Evolutionary conservation across 225 moss, liverwort and hornwort species (phyloP).

Genomic region (Antitrichia curtipendula): DNA sequence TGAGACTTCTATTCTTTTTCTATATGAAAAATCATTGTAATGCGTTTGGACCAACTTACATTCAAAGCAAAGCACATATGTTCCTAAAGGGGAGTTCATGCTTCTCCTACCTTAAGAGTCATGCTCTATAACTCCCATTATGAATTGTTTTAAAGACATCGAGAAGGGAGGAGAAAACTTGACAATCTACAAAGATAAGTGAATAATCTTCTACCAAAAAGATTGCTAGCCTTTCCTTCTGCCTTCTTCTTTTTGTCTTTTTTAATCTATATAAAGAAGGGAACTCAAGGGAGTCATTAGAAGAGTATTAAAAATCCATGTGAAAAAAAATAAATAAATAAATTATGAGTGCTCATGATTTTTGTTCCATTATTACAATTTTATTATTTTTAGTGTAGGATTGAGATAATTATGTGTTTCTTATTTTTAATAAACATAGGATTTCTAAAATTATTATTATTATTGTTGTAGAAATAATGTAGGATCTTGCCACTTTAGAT

Average conservation of each 20-base stretch:
- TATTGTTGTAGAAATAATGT: too few species aligned
- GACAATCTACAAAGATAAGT: not conserved
- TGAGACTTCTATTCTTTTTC: not conserved
- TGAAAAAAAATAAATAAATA: not conserved
- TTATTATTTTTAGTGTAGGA: accelerated
- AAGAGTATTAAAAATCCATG: accelerated
- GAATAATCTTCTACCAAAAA: too few species aligned
- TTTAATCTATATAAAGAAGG: not conserved
- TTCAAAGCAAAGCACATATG: not conserved
- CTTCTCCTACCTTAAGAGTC: accelerated
- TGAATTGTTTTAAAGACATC: not conserved
- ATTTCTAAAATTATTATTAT: accelerated
- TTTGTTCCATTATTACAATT: not conserved
- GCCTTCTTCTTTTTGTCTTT: not conserved
- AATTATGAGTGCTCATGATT: not conserved
- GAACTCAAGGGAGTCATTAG: not conserved
- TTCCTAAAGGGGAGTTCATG: not conserved
- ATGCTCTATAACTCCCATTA: accelerated
- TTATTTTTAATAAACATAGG: not conserved
- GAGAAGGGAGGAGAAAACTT: not conserved
- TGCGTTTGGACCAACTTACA: not conserved
- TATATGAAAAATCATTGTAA: not conserved
- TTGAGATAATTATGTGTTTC: not conserved
- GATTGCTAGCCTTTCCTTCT: accelerated
- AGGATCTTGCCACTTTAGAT: accelerated